These are phyloP conservation scores for Leccinum pachyderme DNA, from an alignment of 1,284 basidiomycete genomes.

Conservation along the genomic window DNA sequence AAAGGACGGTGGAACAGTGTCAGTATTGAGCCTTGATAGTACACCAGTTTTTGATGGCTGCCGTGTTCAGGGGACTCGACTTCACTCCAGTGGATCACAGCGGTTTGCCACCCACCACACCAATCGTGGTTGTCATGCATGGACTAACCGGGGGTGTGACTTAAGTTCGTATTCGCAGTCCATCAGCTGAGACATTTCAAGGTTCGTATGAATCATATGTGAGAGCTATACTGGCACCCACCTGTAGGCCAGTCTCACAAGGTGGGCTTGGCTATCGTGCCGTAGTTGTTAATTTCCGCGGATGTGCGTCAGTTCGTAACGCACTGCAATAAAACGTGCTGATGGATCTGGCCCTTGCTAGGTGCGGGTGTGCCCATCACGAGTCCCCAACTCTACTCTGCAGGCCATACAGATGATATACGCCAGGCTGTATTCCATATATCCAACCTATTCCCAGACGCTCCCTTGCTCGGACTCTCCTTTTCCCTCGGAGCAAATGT, in stretches of 20 bases:
- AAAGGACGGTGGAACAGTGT: conserved; percentile 73
- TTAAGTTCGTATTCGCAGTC: background rate
- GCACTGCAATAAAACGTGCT: conserved; percentile 10
- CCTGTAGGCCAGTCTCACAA: conserved; percentile 62
- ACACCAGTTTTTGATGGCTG: background rate
- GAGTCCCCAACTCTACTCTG: conserved; percentile 83
- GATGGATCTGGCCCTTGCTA: conserved; percentile 28
- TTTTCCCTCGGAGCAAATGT: conserved; percentile 96
- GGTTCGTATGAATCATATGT: conserved; percentile 91
- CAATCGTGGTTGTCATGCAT: conserved; percentile 83
- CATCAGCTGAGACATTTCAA: conserved; percentile 31
- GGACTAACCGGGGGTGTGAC: conserved; percentile 81
- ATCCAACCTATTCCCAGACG: conserved; percentile 69
- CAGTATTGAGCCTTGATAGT: conserved; percentile 26
- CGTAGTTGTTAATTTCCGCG: conserved; percentile 89
- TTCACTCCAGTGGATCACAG: conserved; percentile 61
- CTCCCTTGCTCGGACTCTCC: conserved; percentile 83
- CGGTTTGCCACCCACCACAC: conserved; percentile 58
- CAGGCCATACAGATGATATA: conserved; percentile 82
- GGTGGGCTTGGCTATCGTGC: conserved; percentile 87
- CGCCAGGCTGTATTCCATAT: conserved; percentile 82
- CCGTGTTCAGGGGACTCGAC: conserved; percentile 60
- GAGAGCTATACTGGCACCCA: conserved; percentile 72
- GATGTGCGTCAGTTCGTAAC: conserved; percentile 57
- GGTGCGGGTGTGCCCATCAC: conserved; percentile 84